Percentiles rank a stretch among this genome's conserved stretches.
Evolutionary conservation across 202 grass and related monocot genomes (phyloP).

Genomic region (Alloteropsis angusta): DNA sequence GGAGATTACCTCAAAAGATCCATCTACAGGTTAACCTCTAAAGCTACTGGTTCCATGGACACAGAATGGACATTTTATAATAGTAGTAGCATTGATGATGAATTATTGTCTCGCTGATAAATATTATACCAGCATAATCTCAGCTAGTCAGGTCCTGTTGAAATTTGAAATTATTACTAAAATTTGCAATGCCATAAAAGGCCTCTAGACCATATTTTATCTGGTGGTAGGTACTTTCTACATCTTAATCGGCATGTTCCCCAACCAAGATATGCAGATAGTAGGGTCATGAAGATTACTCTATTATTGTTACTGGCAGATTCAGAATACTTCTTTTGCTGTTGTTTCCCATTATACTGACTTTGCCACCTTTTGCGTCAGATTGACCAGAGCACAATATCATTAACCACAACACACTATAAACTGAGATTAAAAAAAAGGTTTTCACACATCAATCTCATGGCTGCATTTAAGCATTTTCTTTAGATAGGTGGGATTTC

Average conservation of each 20-base stretch:
- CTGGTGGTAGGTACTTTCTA: background rate
- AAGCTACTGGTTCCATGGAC: background rate
- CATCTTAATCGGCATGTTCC: background rate
- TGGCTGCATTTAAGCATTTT: constrained; percentile 9
- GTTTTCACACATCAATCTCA: background rate
- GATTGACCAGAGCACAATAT: background rate
- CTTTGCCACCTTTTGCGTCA: background rate
- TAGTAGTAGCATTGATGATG: background rate
- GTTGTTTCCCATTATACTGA: background rate
- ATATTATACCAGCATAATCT: background rate
- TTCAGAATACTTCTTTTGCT: background rate
- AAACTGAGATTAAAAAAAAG: background rate
- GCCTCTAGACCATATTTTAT: background rate
- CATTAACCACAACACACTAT: background rate
- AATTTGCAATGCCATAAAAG: background rate
- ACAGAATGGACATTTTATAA: background rate
- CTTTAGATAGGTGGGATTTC: constrained; percentile 7
- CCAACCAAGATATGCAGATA: constrained; percentile 4
- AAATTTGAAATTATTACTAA: background rate
- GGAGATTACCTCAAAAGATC: constrained; percentile 84
- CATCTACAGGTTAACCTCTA: constrained; percentile 65
- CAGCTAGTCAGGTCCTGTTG: background rate
- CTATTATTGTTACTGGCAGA: background rate
- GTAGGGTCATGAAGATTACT: background rate
- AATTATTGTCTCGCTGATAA: background rate